Conservation (phyloP, 108 stramenopile genomes). For the Pinguiococcus pyrenoidosus region DNA sequence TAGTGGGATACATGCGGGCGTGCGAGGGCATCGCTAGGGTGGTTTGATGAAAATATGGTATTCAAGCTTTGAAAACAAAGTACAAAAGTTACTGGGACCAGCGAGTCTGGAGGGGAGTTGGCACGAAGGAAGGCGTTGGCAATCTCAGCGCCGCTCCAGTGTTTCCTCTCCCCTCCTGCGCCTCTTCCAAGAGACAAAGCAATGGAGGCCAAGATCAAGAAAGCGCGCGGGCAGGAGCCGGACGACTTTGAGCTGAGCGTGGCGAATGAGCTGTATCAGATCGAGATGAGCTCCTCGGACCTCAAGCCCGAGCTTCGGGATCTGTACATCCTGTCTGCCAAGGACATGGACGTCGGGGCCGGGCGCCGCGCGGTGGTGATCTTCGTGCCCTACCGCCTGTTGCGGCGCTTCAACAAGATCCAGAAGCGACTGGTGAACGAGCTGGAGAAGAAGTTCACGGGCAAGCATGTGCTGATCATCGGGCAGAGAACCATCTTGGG, state of each 20-base stretch:
- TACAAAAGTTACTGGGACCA: too few species aligned
- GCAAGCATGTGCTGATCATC: conserved; percentile 84
- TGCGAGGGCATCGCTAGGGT: too few species aligned
- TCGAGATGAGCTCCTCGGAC: conserved; percentile 77
- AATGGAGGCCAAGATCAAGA: conserved; percentile 50
- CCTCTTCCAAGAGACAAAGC: too few species aligned
- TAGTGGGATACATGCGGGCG: too few species aligned
- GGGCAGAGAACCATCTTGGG: conserved; percentile 95
- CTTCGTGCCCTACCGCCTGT: conserved; percentile 93
- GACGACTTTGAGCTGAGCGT: conserved; percentile 90
- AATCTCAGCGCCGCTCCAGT: too few species aligned
- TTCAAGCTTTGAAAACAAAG: too few species aligned
- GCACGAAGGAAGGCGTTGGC: too few species aligned
- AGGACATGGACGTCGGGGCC: conserved; percentile 78
- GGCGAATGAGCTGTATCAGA: conserved; percentile 90
- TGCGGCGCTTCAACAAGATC: conserved; percentile 87
- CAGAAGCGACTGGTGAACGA: conserved; percentile 89
- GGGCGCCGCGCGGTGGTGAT: conserved; percentile 25
- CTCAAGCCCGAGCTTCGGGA: conserved; percentile 53
- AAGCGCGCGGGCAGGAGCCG: conserved; percentile 57
- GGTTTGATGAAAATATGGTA: too few species aligned
- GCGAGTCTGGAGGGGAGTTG: too few species aligned
- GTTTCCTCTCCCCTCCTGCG: too few species aligned
- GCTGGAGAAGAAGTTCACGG: conserved; percentile 99
- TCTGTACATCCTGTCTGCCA: conserved; percentile 93